These are phyloP conservation scores for Alternaria triticina DNA, from an alignment of 2,329 filamentous ascomycete species.

Conservation along the genomic window DNA sequence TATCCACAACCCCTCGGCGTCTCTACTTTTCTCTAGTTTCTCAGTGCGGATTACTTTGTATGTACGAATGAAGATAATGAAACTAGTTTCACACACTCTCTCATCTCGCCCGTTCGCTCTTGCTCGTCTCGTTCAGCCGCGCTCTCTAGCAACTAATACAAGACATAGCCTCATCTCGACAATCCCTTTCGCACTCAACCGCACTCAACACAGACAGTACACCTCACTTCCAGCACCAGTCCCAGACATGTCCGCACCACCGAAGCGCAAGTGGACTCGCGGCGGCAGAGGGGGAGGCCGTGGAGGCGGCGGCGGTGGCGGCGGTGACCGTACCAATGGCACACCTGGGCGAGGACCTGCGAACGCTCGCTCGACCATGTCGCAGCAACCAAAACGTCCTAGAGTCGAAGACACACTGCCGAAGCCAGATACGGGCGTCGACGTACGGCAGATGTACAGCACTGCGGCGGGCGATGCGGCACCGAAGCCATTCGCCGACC, in stretches of 20 bases:
- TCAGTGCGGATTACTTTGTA: slow-evolving; percentile 22
- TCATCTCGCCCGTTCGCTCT: slow-evolving; percentile 23
- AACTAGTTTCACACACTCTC: slow-evolving; percentile 31
- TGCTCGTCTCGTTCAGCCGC: slow-evolving; percentile 20
- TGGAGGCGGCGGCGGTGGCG: slow-evolving; percentile 17
- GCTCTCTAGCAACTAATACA: slow-evolving; percentile 30
- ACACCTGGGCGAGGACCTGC: slow-evolving; percentile 7
- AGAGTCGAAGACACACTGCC: slow-evolving; percentile 21
- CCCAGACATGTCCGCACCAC: slow-evolving; percentile 29
- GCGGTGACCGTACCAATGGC: slow-evolving; percentile 11
- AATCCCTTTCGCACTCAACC: slow-evolving; percentile 7
- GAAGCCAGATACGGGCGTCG: slow-evolving; percentile 14
- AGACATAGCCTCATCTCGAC: slow-evolving; percentile 15
- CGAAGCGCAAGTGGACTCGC: slow-evolving; percentile 35
- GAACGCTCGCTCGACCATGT: slow-evolving; percentile 20
- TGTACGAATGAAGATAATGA: slow-evolving; percentile 34
- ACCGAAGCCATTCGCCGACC: slow-evolving; percentile 35
- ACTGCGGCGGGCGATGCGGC: slow-evolving; percentile 28
- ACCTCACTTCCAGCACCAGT: neutral
- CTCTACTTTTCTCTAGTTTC: slow-evolving; percentile 9
- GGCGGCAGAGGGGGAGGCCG: slow-evolving; percentile 18
- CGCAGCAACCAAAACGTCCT: slow-evolving; percentile 34
- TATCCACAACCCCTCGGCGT: slow-evolving; percentile 3
- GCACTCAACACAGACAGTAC: slow-evolving; percentile 20
- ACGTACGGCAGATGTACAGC: slow-evolving; percentile 34